These are phyloP conservation scores for Ilyonectria sp. DNA, from an alignment of 2,329 filamentous ascomycete species.

Conservation along the genomic window DNA sequence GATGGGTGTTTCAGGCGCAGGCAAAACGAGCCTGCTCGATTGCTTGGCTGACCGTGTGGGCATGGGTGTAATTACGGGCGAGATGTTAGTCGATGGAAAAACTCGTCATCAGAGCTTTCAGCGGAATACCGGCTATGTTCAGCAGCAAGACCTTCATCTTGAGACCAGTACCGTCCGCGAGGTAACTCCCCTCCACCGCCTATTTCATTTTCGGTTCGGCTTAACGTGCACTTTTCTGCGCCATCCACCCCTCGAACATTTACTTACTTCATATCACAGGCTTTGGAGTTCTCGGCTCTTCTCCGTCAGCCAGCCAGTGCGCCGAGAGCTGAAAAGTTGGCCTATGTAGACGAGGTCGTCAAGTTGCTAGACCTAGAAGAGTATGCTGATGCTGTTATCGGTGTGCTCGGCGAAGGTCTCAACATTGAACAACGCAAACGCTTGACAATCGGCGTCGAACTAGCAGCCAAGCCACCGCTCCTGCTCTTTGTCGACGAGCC, in stretches of 20 bases:
- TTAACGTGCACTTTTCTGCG: background rate
- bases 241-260: too few species aligned
- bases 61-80: conserved; percentile 77
- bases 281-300: conserved; percentile 56
- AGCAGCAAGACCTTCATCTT: conserved; percentile 71
- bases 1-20: conserved; percentile 62
- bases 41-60: conserved; percentile 77
- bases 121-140: conserved; percentile 78
- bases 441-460: conserved; percentile 63
- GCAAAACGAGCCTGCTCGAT: conserved; percentile 76
- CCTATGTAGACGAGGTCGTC: conserved; percentile 67
- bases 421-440: conserved; percentile 66
- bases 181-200: background rate
- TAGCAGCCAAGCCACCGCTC: conserved; percentile 59
- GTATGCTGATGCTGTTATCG: conserved; percentile 67
- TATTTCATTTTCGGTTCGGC: too few species aligned
- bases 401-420: conserved; percentile 57
- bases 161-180: conserved; percentile 60
- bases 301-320: conserved; percentile 60
- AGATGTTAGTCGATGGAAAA: conserved; percentile 77
- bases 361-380: conserved; percentile 67
- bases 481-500: conserved; percentile 69
- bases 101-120: conserved; percentile 77
- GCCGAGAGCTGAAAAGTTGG: conserved; percentile 62
- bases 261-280: conserved; percentile 23